Evolutionary conservation across 1,284 basidiomycete species (phyloP).

Genomic region (Cryptococcus hybrid): DNA sequence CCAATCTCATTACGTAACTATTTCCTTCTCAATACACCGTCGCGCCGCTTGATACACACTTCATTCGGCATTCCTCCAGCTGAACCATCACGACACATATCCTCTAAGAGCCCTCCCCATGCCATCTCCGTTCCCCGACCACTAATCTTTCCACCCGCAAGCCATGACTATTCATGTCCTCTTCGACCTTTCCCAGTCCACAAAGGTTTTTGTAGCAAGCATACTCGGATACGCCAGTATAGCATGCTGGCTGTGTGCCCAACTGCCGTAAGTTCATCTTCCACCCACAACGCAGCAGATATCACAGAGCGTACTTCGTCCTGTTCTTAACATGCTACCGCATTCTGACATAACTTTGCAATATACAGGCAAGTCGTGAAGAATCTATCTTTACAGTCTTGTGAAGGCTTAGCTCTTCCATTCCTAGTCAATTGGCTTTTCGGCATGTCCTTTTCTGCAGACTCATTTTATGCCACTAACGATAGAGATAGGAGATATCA

Average conservation of each 20-base stretch:
- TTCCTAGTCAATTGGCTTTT: slow-evolving; percentile 88
- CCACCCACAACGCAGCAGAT: background rate
- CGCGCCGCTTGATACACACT: no score
- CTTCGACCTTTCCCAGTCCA: slow-evolving; percentile 6
- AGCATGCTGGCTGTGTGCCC: slow-evolving; percentile 83
- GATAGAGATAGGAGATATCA: slow-evolving; percentile 67
- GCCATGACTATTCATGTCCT: background rate
- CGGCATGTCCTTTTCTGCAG: slow-evolving; percentile 56
- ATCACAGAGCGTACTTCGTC: background rate
- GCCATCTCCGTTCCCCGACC: no score
- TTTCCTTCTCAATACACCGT: no score
- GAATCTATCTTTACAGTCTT: slow-evolving; percentile 70
- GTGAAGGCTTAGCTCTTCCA: slow-evolving; percentile 81
- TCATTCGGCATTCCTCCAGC: no score
- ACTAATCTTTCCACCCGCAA: background rate
- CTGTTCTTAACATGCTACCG: background rate
- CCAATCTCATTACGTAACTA: no score
- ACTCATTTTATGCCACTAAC: background rate
- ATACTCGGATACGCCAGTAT: slow-evolving; percentile 74
- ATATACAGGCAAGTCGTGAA: slow-evolving; percentile 69
- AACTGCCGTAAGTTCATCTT: slow-evolving; percentile 71
- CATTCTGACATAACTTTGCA: slow-evolving; percentile 2
- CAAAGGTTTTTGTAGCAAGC: slow-evolving; percentile 29
- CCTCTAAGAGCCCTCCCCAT: no score
- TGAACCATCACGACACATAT: no score